A percentile compares a stretch with the other conserved stretches of the same genome.
phyloP scores from a whole-genome alignment of 305 asterid species.

The Rubia peregrina region DNA sequence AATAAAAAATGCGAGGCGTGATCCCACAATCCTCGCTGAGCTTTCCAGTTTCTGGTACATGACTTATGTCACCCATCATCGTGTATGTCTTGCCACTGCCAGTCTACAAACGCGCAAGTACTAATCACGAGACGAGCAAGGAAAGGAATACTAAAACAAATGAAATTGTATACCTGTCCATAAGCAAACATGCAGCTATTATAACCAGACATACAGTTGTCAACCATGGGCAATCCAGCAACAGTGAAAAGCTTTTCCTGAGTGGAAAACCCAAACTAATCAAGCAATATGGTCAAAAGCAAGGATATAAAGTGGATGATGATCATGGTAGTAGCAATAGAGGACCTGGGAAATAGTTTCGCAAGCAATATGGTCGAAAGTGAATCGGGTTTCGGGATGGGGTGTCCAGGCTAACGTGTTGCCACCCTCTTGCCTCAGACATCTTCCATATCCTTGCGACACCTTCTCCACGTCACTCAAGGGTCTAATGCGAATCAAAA shows the following conservation, averaged over 20 bases:
- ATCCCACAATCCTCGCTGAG: constrained; percentile 90
- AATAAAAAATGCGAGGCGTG: constrained; percentile 95
- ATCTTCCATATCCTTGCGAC: constrained; percentile 50
- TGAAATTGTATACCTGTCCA: constrained; percentile 61
- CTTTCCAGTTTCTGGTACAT: constrained; percentile 35
- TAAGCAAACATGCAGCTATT: constrained; percentile 99
- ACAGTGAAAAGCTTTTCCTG: constrained; percentile 90
- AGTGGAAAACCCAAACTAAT: not conserved
- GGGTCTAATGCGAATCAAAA: constrained; percentile 84
- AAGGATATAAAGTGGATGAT: not conserved
- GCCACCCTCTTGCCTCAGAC: constrained; percentile 89
- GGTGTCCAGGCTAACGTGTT: constrained; percentile 83
- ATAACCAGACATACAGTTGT: constrained; percentile 94
- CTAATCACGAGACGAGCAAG: not conserved
- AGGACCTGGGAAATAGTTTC: constrained; percentile 81
- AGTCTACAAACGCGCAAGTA: constrained; percentile 41
- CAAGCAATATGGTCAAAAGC: constrained; percentile 11
- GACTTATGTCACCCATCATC: constrained; percentile 89
- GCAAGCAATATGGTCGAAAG: constrained; percentile 94
- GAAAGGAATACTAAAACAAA: not conserved
- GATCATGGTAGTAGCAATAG: not conserved
- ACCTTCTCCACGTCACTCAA: constrained; percentile 63
- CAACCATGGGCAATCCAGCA: constrained; percentile 98
- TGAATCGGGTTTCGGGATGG: constrained; percentile 86
- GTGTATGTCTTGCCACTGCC: constrained; percentile 99